phyloP scores from a whole-genome alignment of 2,329 filamentous ascomycete species.

The Epichloe festucae region DNA sequence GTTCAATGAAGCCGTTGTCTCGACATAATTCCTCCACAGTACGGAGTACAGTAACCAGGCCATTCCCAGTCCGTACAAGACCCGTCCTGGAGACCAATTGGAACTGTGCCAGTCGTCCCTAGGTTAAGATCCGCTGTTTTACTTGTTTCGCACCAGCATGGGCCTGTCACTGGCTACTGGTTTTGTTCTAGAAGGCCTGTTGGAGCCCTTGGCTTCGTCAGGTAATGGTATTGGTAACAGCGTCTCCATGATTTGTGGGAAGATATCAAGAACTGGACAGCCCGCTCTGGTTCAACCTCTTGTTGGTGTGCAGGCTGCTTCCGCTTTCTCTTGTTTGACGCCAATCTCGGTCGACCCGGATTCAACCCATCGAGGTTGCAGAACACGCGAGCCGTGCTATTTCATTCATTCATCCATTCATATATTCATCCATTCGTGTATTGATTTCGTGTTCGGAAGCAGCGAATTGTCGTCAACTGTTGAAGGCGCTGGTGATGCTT shows the following conservation, averaged over 20 bases:
- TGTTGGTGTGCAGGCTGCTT: not conserved
- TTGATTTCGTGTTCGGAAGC: too few species aligned
- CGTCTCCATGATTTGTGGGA: slow-evolving; percentile 6
- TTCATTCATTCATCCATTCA: too few species aligned
- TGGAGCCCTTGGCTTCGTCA: slow-evolving; percentile 1
- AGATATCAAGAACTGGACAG: not conserved
- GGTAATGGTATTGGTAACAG: not conserved
- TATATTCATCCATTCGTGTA: too few species aligned
- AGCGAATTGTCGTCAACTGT: too few species aligned
- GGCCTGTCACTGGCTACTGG: slow-evolving; percentile 1
- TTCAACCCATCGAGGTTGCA: not conserved
- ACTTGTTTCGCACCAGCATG: slow-evolving; percentile 4
- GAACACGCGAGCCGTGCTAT: too few species aligned
- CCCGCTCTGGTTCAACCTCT: not conserved
- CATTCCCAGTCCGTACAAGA: too few species aligned
- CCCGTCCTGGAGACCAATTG: not conserved
- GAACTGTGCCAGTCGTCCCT: not conserved
- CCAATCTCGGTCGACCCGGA: not conserved
- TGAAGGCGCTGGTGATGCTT: not conserved
- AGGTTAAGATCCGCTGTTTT: not conserved
- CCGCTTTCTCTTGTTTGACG: not conserved
- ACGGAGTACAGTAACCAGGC: too few species aligned
- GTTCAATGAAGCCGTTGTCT: too few species aligned
- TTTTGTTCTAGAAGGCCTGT: slow-evolving; percentile 4
- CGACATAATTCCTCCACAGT: too few species aligned